Evolutionary conservation across 2,329 filamentous ascomycete species (phyloP).

Genomic region (Hymenoscyphus scutula): DNA sequence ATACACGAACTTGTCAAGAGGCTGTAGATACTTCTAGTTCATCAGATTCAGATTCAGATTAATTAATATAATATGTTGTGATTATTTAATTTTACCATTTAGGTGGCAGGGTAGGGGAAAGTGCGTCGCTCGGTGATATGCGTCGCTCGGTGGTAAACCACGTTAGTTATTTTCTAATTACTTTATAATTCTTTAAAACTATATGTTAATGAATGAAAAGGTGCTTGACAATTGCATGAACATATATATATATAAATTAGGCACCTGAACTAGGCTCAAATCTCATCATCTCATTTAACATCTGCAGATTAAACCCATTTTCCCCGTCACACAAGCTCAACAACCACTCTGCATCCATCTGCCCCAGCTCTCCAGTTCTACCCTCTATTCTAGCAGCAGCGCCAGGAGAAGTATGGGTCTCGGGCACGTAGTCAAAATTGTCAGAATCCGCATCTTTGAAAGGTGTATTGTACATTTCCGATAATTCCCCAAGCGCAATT

Average conservation of each 20-base stretch:
- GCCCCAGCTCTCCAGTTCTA: slow-evolving; percentile 28
- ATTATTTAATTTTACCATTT: no score
- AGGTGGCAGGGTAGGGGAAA: no score
- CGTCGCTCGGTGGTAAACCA: no score
- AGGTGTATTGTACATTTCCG: slow-evolving; percentile 12
- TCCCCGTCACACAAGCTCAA: slow-evolving; percentile 26
- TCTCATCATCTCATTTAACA: slow-evolving; percentile 26
- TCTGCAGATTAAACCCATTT: slow-evolving; percentile 20
- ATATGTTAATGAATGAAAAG: no score
- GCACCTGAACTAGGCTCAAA: slow-evolving; percentile 22
- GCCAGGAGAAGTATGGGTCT: slow-evolving; percentile 17
- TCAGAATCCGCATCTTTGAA: slow-evolving; percentile 13
- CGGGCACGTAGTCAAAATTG: slow-evolving; percentile 21
- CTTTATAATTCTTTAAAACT: no score
- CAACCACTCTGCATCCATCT: slow-evolving; percentile 31
- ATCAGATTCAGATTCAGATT: no score
- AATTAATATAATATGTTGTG: no score
- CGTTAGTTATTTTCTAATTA: no score
- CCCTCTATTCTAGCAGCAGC: slow-evolving; percentile 26
- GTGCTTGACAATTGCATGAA: no score
- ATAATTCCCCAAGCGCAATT: neutral
- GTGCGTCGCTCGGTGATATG: no score
- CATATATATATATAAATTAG: neutral
- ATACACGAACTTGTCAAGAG: no score
- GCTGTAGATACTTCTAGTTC: no score